Base-by-base conservation (phyloP, 345 rosid genomes). In the Trapa incisa region DNA sequence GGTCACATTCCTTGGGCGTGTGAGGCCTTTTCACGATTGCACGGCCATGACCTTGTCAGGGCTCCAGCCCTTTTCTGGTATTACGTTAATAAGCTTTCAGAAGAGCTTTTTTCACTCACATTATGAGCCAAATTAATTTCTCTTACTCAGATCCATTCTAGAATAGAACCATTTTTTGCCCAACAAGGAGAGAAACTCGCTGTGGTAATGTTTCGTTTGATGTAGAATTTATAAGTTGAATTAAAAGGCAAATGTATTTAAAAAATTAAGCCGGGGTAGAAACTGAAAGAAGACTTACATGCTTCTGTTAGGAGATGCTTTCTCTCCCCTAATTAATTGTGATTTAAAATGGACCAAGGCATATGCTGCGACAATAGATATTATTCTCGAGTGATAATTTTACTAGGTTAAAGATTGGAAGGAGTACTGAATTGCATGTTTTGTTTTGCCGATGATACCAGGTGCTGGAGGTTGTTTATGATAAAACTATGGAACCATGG, bases 1-100 rank as follows among this genome's bases (percentile, higher is more conserved):
- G 96, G 99, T 47, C 99, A 91, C 74, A 89, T 91, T 72, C 87
- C 99, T n/a, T 95, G 99, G 99, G 96, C 98, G 38, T 91, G 98
- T 38, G 97, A 95, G 76, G 92, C 94, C 50, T 95, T 95, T 82
- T 83, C 99, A 37, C 83, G 79, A 76, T 75, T 89, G 74, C 96
- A 95, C 41, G 92, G 96, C 37, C 80, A 61, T 43, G 82, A 80
- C 75, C 88, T 95, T 75, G 83, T 86, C 72, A 80, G 70, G 80
- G 72, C 83, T 43, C 93, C 96, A 1, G 62, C 86, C 8, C 84
- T 91, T 70, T 74, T 74, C 65, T 89, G 99, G 99, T 94, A 87
- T 62, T 41, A 72, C 66, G 67, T 62, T 42, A n/a, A 12, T 45
- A 52, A 47, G 62, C 37, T 57, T 56, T 47, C 42, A 53, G 47